Percentiles rank a stretch among this genome's conserved stretches.
Evolutionary conservation across 176 grass and related monocot species (phyloP).

Genomic region (Oryza longistaminata): DNA sequence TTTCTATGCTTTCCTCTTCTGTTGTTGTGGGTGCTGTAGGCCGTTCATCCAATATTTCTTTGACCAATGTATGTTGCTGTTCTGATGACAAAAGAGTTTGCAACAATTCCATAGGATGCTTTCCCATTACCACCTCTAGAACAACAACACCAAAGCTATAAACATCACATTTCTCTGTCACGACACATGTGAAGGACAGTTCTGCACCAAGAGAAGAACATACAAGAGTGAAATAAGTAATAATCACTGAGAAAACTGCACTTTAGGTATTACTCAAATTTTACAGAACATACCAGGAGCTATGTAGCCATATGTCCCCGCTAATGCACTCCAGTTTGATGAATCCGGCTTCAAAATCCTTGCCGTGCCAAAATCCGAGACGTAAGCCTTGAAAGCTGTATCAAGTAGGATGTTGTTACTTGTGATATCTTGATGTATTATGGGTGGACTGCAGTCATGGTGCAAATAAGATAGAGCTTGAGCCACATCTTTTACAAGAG

Average conservation of each 20-base stretch:
- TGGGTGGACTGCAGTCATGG: not conserved
- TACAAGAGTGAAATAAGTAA: too few species aligned
- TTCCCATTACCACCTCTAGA: not conserved
- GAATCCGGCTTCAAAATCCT: not conserved
- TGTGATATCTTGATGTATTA: conserved; percentile 35
- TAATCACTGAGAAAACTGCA: too few species aligned
- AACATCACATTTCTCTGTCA: conserved; percentile 1
- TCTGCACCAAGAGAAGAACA: not conserved
- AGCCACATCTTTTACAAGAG: too few species aligned
- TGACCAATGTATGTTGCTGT: too few species aligned
- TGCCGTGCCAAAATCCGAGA: conserved; percentile 27
- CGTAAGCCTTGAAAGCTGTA: not conserved
- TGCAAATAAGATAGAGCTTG: conserved; percentile 5
- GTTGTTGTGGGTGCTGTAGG: too few species aligned
- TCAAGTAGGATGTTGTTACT: conserved; percentile 26
- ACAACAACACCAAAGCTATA: conserved; percentile 11
- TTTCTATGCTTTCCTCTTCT: too few species aligned
- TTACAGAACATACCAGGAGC: not conserved
- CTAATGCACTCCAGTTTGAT: not conserved
- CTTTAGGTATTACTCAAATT: too few species aligned
- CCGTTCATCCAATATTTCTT: too few species aligned
- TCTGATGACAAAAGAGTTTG: too few species aligned
- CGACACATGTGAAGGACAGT: not conserved
- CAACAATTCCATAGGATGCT: not conserved
- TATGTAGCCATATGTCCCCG: not conserved